Percentiles rank a stretch among this genome's conserved stretches.
Evolutionary conservation across 2,329 filamentous ascomycete genomes (phyloP).

Genomic region (Orbilia blumenaviensis): DNA sequence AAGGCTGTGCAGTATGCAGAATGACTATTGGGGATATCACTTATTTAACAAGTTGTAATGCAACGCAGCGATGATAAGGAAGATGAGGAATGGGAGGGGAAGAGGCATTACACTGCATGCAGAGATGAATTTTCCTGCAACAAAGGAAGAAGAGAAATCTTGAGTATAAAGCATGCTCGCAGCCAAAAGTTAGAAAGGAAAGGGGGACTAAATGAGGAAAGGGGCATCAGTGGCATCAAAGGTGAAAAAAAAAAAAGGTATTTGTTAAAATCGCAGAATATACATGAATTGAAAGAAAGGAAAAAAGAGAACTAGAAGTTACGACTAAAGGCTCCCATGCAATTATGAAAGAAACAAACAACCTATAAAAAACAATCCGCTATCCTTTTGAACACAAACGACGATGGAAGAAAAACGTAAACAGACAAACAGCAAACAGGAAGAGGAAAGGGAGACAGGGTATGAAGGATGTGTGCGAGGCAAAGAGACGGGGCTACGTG

Average conservation of each 20-base stretch:
- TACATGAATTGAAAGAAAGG: conserved; percentile 25
- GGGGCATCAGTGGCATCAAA: background rate
- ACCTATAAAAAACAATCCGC: conserved; percentile 32
- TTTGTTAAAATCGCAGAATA: conserved; percentile 35
- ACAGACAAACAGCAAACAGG: conserved; percentile 19
- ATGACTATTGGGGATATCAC: background rate
- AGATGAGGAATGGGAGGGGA: background rate
- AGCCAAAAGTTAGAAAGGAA: background rate
- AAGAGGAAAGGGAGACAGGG: background rate
- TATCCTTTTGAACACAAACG: conserved; percentile 33
- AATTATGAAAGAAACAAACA: conserved; percentile 12
- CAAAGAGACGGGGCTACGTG: background rate
- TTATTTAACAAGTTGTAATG: conserved; percentile 16
- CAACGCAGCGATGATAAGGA: background rate
- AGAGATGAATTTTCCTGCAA: background rate
- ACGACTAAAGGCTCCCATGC: conserved; percentile 20
- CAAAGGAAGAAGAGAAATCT: background rate
- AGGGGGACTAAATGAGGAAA: background rate
- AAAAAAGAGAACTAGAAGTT: conserved; percentile 8
- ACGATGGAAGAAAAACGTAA: conserved; percentile 8
- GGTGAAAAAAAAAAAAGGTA: conserved; percentile 2
- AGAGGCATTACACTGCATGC: background rate
- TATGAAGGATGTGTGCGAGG: background rate
- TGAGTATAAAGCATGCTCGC: background rate
- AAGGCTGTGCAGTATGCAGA: background rate